Evolutionary conservation across 225 moss, liverwort and hornwort genomes (phyloP), one percentile per base, ranked within the genome.

Genomic region (Bryoerythrophyllum caledonicum): DNA sequence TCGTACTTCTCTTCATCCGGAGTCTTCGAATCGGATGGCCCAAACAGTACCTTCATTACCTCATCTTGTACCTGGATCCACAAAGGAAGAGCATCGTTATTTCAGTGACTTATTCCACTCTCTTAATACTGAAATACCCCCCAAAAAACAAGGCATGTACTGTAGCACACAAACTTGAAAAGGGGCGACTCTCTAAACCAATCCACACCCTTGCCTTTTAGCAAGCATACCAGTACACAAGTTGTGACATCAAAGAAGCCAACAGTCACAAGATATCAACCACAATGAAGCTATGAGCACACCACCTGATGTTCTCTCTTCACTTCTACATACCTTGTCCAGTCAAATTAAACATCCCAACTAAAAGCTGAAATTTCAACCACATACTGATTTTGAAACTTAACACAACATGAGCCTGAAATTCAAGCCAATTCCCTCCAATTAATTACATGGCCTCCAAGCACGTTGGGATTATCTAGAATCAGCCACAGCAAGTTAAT

Each of bases 1-100:
- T 81, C 83, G 27, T 81, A 86, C 10, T 84, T 86, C 24, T 88
- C 88, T 49, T 78, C 80, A 55, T 88, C 88, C 25, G 88, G 88
- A 66, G 88, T 88, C 67, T 83, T 85, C 37, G 88, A 79, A 81
- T 88, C 88, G 0, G 76, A 26, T 57, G 88, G 83, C 59, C 88
- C 85, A 34, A 88, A 83, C 5, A 88, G 74, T 1, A 72, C 76
- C 83, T 83, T 81, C 78, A 76, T 52, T n/a, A 86, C 44, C 81
- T 88, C 88, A 9, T 86, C 85, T 55, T 81, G 71, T 7, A 86
- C 76, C 85, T 88, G 79, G 70, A 81, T 60, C 40, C 80, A 76
- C 54, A 13, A 64, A 62, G 13, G 5, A 25, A 1, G 41, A 68
- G 51, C 40, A 48, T 67, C 59, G 34, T 43, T 53, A 61, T 62